phyloP scores from a whole-genome alignment of 345 rosid species.

The Salix arbutifolia region DNA sequence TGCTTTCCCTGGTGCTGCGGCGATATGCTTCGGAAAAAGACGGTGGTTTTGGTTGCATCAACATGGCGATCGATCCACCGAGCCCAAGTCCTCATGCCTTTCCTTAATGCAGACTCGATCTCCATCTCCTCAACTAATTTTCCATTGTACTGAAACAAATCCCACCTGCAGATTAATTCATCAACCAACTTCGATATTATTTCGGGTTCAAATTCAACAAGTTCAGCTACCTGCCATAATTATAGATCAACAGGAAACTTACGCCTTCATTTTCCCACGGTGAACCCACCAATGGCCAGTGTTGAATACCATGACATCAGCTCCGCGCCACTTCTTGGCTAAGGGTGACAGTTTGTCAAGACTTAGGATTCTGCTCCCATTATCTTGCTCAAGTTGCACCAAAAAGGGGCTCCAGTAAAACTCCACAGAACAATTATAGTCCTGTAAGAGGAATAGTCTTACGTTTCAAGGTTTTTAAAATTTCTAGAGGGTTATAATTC shows the following conservation, averaged over 20 bases:
- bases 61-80: slow-evolving; percentile 38
- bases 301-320: slow-evolving; percentile 49
- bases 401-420: slow-evolving; percentile 49
- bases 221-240: background rate
- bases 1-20: slow-evolving; percentile 37
- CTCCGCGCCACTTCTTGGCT: slow-evolving; percentile 37
- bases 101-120: slow-evolving; percentile 29
- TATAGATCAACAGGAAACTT: background rate
- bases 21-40: slow-evolving; percentile 46
- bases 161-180: slow-evolving; percentile 37
- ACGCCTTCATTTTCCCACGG: slow-evolving; percentile 18
- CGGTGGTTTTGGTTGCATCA: slow-evolving; percentile 25
- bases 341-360: slow-evolving; percentile 34
- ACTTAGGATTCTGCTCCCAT: slow-evolving; percentile 29
- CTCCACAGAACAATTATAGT: slow-evolving; percentile 44
- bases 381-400: slow-evolving; percentile 23
- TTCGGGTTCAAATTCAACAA: background rate
- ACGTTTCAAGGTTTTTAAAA: background rate
- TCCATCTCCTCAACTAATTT: slow-evolving; percentile 32
- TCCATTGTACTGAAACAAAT: slow-evolving; percentile 26
- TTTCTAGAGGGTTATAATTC: background rate
- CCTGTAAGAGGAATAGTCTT: slow-evolving; percentile 20
- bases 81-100: slow-evolving; percentile 45
- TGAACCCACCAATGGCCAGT: slow-evolving; percentile 57
- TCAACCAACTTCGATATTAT: background rate